Base-by-base conservation (phyloP, 768 basidiomycete genomes). In the Suillus luteus region DNA sequence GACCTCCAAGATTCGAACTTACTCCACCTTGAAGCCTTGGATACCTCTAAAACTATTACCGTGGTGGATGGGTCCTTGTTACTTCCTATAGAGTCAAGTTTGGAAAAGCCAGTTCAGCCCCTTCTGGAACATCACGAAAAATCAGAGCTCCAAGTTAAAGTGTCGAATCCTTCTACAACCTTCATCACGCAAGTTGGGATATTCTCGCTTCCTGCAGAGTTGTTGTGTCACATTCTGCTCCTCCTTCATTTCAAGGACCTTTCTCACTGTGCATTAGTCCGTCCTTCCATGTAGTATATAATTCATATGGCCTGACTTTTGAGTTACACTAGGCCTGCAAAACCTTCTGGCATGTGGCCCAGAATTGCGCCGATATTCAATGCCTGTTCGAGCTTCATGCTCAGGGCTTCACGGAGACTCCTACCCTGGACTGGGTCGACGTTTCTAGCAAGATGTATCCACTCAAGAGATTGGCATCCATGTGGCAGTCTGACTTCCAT, bases 201-300 rank as follows among this genome's bases (percentile, higher is more conserved):
- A 51, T 51, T 17, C 2, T 51, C 24, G 8, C 49, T 51, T 51
- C 24, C 49, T 15, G 14, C 49, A 27, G 49, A 51, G 49, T 27
- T 51, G 4, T 31, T 51, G 17, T 31, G 49, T 51, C 49, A 51
- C 27, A 51, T 51, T 31, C 27, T 51, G 8, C 49, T 51, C 14
- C 49, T 51, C 49, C 49, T 51, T 17, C 49, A 51, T 51, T 51
- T 51, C 49, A 51, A 51, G 9, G 49, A 51, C 17, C 49, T 31
- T 51, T 31, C 27, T 10, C 9, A 14, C 15, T 49, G 49, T 49
- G 24, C 24, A 49, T 49, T 27, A 49, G 49, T 49, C 49, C 14
- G 24, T 49, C 27, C 49, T 49, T 49, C 3, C 24, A 6, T 8
- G 14, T 49, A 3, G 49, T 15, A 8, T 8, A 49, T 49, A 15